Evolutionary conservation across 2,329 filamentous ascomycete species (phyloP).

Genomic region (Ophiostoma populinum): DNA sequence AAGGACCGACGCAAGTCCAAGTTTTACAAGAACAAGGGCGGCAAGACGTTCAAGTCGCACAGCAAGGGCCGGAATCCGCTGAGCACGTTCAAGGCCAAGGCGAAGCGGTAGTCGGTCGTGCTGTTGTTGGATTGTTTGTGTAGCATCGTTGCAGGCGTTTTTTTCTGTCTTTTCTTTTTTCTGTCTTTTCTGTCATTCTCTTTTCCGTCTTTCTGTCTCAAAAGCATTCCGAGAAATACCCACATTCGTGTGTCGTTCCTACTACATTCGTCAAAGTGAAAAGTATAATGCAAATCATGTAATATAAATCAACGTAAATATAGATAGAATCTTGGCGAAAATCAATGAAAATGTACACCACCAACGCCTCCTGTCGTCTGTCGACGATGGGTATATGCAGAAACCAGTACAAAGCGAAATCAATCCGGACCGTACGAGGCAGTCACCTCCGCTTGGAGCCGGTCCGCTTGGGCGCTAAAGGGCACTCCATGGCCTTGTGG

Average conservation of each 20-base stretch:
- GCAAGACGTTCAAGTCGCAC: conserved; percentile 10
- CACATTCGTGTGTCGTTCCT: too few species aligned
- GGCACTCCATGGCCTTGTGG: conserved; percentile 41
- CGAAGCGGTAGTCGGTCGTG: conserved; percentile 3
- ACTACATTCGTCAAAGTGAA: too few species aligned
- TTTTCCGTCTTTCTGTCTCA: too few species aligned
- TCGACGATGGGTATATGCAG: not conserved
- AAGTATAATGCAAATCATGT: too few species aligned
- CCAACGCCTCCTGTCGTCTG: conserved; percentile 1
- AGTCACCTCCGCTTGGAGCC: conserved; percentile 4
- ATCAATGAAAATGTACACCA: too few species aligned
- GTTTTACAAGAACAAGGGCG: conserved; percentile 36
- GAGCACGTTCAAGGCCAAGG: conserved; percentile 9
- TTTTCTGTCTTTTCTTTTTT: not conserved
- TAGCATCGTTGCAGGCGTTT: not conserved
- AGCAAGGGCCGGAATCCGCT: conserved; percentile 10
- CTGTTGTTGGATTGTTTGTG: not conserved
- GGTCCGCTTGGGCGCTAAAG: conserved; percentile 17
- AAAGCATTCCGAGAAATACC: too few species aligned
- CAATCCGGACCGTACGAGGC: too few species aligned
- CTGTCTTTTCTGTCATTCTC: too few species aligned
- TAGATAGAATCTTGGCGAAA: not conserved
- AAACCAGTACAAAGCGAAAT: not conserved
- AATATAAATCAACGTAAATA: not conserved
- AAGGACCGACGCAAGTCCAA: conserved; percentile 26